Conservation (phyloP, 305 asterid species). For the Solanum hybrid region DNA sequence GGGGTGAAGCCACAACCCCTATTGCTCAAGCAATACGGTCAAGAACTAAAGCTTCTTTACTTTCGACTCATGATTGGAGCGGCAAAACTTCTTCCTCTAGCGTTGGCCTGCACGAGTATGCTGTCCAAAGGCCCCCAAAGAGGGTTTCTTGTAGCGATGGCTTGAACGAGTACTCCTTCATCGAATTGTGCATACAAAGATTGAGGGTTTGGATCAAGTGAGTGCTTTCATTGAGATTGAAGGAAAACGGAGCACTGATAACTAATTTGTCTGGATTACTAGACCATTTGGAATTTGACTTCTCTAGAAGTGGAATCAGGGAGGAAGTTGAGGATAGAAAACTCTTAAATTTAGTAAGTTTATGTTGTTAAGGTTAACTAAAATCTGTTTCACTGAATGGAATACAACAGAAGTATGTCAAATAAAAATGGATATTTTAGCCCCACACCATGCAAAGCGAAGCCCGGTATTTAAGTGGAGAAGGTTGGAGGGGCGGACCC, state of each 20-base stretch:
- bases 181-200: not conserved
- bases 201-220: not conserved
- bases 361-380: not conserved
- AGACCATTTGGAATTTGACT: not conserved
- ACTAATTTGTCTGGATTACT: not conserved
- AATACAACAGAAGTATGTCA: not conserved
- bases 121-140: not conserved
- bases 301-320: not conserved
- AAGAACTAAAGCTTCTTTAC: not conserved
- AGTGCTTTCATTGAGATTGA: not conserved
- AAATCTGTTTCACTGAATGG: not conserved
- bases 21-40: not conserved
- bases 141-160: not conserved
- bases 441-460: not conserved
- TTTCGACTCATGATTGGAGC: not conserved
- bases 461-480: not conserved
- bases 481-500: not conserved
- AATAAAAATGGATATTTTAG: not conserved
- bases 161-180: not conserved
- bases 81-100: not conserved
- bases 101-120: not conserved
- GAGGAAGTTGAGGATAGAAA: not conserved
- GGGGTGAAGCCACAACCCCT: not conserved
- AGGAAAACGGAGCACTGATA: not conserved
- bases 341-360: not conserved